Conservation (phyloP, 2,329 filamentous ascomycete genomes). For the Ramichloridium luteum region DNA sequence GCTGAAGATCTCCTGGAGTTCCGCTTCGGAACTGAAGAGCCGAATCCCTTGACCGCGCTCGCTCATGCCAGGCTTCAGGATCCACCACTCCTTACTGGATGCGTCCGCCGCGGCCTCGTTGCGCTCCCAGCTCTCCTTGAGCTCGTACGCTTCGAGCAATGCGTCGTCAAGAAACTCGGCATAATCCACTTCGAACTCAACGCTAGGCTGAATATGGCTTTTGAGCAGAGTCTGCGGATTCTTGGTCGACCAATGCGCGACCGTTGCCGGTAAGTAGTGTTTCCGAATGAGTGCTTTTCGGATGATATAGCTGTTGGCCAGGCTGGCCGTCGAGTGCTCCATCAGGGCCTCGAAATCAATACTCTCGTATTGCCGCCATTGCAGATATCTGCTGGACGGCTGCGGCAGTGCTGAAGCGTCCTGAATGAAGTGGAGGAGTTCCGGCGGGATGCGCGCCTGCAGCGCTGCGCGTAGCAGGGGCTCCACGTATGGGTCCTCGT, state of each 20-base stretch:
- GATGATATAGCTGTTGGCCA: constrained; percentile 87
- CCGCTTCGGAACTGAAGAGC: constrained; percentile 72
- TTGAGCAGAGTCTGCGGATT: constrained; percentile 58
- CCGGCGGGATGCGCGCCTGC: constrained; percentile 44
- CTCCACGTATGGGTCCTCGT: constrained; percentile 82
- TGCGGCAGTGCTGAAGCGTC: constrained; percentile 44
- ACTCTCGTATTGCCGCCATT: constrained; percentile 76
- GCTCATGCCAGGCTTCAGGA: constrained; percentile 94
- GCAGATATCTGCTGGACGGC: constrained; percentile 45
- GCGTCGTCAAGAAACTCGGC: constrained; percentile 94
- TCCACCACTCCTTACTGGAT: constrained; percentile 68
- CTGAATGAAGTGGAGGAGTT: constrained; percentile 27
- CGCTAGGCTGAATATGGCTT: constrained; percentile 60
- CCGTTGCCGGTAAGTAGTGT: constrained; percentile 77
- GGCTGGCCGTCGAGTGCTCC: constrained; percentile 45
- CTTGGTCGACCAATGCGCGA: constrained; percentile 77
- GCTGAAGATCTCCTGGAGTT: constrained; percentile 80
- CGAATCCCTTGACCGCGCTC: constrained; percentile 88
- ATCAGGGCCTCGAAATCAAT: constrained; percentile 72
- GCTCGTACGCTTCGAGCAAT: constrained; percentile 69
- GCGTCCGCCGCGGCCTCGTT: constrained; percentile 42
- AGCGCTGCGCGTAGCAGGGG: constrained; percentile 70
- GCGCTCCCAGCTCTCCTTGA: constrained; percentile 61
- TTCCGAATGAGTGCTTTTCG: constrained; percentile 94
- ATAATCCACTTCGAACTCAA: constrained; percentile 90